Base-by-base conservation (phyloP, 2,329 filamentous ascomycete genomes). In the Davidsoniella virescens region DNA sequence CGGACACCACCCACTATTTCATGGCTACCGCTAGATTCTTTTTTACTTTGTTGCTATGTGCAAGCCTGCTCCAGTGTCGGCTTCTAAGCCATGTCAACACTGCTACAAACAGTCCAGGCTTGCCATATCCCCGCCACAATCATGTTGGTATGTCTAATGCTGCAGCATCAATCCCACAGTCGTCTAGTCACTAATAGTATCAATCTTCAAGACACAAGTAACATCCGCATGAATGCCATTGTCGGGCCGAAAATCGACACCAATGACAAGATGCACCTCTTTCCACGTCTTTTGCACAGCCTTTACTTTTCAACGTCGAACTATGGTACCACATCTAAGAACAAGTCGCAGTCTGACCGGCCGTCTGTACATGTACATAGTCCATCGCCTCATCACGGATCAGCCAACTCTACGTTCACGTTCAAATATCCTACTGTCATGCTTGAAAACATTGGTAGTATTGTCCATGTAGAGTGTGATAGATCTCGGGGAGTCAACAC, bases 361-460 rank as follows among this genome's bases (percentile, higher is more conserved):
- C 42, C 29, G 12, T 23, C 17, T 8, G 20, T 9, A n/a, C n/a
- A 38, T 8, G 20, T 9, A n/a, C n/a, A 38, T 8, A 8, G n/a
- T 23, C 38, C n/a, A 4, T 26, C 18, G 9, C 5, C 16, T 16
- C 10, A 16, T 48, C n/a, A 23, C 18, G 47, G 40, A 25, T 36
- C 26, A 3, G 42, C 47, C 18, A 49, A 49, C 51, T 49, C 47
- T 3, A 49, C 46, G 20, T 36, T 52, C 46, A 36, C 16, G 2
- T 49, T 49, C 47, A 46, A 38, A 29, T 44, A 49, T 17, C 46
- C 51, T 5, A 17, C 41, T 16, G 37, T 52, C 8, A n/a, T 48
- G 8, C 41, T 52, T 20, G 41, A 49, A 16, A 49, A 36, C 18
- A 45, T 49, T 45, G 36, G 16, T 3, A 23, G 36, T 12, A 26